Base-by-base conservation (phyloP, 2,329 filamentous ascomycete species). In the Scedosporium minutisporum region DNA sequence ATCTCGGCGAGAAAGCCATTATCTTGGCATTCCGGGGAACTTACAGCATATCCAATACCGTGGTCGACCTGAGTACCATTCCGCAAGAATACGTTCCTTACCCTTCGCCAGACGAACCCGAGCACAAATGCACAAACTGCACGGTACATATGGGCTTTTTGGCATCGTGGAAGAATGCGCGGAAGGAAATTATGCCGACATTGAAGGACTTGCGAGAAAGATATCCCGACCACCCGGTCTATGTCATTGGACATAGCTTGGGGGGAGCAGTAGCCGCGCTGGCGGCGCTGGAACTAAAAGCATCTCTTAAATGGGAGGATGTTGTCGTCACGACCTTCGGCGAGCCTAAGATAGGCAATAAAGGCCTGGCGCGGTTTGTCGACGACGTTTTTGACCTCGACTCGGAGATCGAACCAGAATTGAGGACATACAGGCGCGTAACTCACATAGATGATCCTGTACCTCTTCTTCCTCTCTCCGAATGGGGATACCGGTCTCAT, bases 81-180 rank as follows among this genome's bases (percentile, higher is more conserved):
- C 93, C 92, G 12, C 93, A 97, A 73, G 85, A 90, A 72, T 99
- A 97, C 71, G 84, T 92, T 1, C 93, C 95, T 0, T 99, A 97
- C 71, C 89, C 90, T 1, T 80, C 83, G 1, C 79, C 80, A 0
- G 77, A 79, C 48, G 67, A 70, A 38, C 67, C 71, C 6, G 71
- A 77, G 46, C 78, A 82, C 25, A 82, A 80, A 67, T 99, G 95
- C 74, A 73, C 78, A 6, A 93, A 96, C 72, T 99, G 95, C 74
- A 96, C 90, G 4, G 93, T 97, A 1, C 95, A 99, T 72, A 87
- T 86, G 64, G 95, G 95, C 18, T 99, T 99, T 74, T 84, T 95
- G 71, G 80, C 83, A 16, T 93, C 91, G 0, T 99, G 95, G 93
- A 78, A 82, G 60, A 86, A 87, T 69, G 90, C 93, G 0, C 84